Base-by-base conservation (phyloP, 495 filamentous ascomycete genomes). In the Xylaria nigripes region DNA sequence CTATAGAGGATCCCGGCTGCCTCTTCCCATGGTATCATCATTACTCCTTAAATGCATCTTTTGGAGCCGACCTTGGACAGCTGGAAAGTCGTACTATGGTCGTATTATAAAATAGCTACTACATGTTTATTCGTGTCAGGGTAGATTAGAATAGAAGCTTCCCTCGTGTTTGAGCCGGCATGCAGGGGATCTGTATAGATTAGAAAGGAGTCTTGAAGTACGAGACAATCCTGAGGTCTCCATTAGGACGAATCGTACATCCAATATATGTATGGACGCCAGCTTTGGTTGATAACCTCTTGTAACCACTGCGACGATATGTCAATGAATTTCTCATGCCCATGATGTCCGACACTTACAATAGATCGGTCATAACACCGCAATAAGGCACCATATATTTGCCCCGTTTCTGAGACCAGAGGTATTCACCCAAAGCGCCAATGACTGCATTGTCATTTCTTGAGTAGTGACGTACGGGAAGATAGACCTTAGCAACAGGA, bases 401-500 rank as follows among this genome's bases (percentile, higher is more conserved):
- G 3, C 49, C 38, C 19, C 38, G 41, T 18, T 43, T 2, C 7
- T 32, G 49, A 7, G 49, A 19, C 15, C 8, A 6, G 12, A 51
- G 32, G 21, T 22, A 51, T n/a, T n/a, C 22, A 29, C 25, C 16
- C 0, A 58, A 16, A 8, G 41, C 51, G 2, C n/a, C 1, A 6
- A 54, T 46, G 1, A 54, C 51, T 3, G 3, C 29, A 0, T 19
- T 16, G 3, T 70, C 68, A 50, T 40, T 63, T 5, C 54, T 47
- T 15, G 60, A 54, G 43, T 71, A 71, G 53, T 69, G 65, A 13
- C 63, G 62, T 1, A 61, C 67, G 0, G 65, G 63, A 15, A 73
- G 38, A 55, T 73, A 74, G 15, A 69, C 45, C 44, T 73, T 73
- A 8, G 62, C 51, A 21, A 60, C 62, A 4, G 68, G 68, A 2